phyloP scores from a whole-genome alignment of 1,284 basidiomycete species.

The Ustilago nuda region DNA sequence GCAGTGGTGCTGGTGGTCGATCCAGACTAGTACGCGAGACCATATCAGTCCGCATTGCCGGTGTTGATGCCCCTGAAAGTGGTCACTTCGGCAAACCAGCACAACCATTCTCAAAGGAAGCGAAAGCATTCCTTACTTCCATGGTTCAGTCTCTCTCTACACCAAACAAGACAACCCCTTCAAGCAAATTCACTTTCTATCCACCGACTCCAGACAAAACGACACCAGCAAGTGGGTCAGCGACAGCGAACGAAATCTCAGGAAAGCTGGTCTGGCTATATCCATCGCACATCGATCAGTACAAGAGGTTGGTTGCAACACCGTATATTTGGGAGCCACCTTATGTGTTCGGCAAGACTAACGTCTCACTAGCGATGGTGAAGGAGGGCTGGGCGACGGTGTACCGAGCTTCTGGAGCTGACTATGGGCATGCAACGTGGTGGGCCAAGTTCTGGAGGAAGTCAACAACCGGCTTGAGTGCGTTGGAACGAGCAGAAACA shows the following conservation, averaged over 20 bases:
- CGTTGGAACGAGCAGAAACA: conserved; percentile 54
- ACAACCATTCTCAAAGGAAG: conserved; percentile 67
- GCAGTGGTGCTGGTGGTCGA: conserved; percentile 23
- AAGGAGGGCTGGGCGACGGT: conserved; percentile 65
- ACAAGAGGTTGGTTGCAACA: conserved; percentile 65
- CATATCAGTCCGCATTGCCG: conserved; percentile 64
- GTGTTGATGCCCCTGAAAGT: conserved; percentile 66
- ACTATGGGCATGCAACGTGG: conserved; percentile 61
- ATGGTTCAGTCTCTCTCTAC: conserved; percentile 46
- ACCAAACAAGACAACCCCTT: conserved; percentile 29
- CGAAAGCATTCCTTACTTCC: conserved; percentile 52
- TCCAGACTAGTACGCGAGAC: conserved; percentile 48
- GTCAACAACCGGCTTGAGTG: conserved; percentile 42
- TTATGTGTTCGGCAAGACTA: conserved; percentile 65
- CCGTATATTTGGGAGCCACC: conserved; percentile 65
- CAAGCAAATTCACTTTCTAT: conserved; percentile 22
- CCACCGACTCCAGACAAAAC: conserved; percentile 1
- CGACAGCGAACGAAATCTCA: conserved; percentile 11
- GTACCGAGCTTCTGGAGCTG: conserved; percentile 62
- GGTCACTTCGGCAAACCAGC: conserved; percentile 66
- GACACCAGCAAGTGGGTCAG: neutral
- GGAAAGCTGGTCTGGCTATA: conserved; percentile 53
- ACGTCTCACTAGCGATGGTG: conserved; percentile 63
- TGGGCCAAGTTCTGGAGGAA: conserved; percentile 55
- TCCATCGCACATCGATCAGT: conserved; percentile 67